phyloP scores from a whole-genome alignment of 352 stramenopile genomes.

The Pythium volutum region DNA sequence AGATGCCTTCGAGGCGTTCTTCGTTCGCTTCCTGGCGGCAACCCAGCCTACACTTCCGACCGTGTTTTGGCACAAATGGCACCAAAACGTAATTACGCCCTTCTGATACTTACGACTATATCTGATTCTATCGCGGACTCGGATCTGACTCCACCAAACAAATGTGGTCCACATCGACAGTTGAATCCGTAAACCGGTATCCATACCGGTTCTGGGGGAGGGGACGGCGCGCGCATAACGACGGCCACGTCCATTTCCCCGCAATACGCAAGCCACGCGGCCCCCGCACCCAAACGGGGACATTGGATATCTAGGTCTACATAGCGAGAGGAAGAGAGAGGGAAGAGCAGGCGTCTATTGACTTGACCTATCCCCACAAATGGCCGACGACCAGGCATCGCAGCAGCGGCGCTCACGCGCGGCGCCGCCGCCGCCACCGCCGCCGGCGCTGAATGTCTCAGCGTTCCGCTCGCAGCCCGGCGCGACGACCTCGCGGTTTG shows the following conservation, averaged over 20 bases:
- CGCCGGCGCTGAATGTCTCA: neutral
- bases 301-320: neutral
- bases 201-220: slow-evolving; percentile 3
- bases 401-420: slow-evolving; percentile 17
- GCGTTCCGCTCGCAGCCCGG: slow-evolving; percentile 9
- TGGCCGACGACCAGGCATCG: slow-evolving; percentile 22
- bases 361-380: neutral
- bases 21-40: slow-evolving; percentile 15
- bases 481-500: slow-evolving; percentile 8
- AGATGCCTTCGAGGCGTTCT: slow-evolving; percentile 5
- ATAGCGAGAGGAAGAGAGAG: neutral
- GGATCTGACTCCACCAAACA: neutral
- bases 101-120: neutral
- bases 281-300: neutral
- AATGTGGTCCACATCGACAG: slow-evolving; percentile 12
- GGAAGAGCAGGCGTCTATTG: too few relatives aligned
- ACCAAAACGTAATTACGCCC: slow-evolving; percentile 4
- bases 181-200: slow-evolving; percentile 20
- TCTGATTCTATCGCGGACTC: neutral
- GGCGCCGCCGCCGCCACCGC: neutral
- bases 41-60: neutral
- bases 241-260: neutral
- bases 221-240: neutral
- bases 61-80: slow-evolving; percentile 20
- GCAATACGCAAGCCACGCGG: slow-evolving; percentile 14